Evolutionary conservation across 2,329 filamentous ascomycete species (phyloP), one percentile per base, ranked within the genome.

Genomic region (Davidsoniella eucalypti): DNA sequence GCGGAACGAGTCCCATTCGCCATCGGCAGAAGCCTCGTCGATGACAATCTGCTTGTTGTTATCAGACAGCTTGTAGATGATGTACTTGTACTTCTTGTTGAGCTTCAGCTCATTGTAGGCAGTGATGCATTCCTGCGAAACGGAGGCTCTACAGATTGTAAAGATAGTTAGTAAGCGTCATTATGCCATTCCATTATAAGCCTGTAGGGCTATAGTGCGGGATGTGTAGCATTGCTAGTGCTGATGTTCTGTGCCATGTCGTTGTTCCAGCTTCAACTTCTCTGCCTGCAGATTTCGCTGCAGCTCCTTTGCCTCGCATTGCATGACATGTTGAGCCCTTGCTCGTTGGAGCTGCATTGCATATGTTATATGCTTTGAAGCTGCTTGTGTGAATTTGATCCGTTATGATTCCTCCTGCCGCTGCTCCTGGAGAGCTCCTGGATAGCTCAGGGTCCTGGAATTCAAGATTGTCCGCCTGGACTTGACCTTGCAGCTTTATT

Each of bases 1-100:
- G 60, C 83, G 82, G 75, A 88, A 87, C 56, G 61, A 67, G 52
- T 82, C 76, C 72, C 78, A 90, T 66, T 87, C 78, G 57, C 68
- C 68, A 59, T 80, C 72, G 55, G 68, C 69, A 53, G 79, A 83
- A 50, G 77, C 73, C 64, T 85, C 78, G 67, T 90, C 84, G 59
- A 92, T 78, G 53, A 84, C 80, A 64, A 92, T 87, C 69, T 86
- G 68, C 69, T 82, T 86, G 75, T 80, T 79, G 72, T 87, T 76
- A 67, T 88, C 83, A 57, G 80, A 82, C 64, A 92, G 78, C 75
- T 87, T 87, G 80, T 77, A 90, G 73, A 92, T 79, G 70, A 92
- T 82, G 75, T 77, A 93, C 70, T 87, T 88, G 71, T 78, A 73
- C 71, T 78, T 79, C 69, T 87, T 87, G 68, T 69, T 73, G 59